These are phyloP conservation scores for Candida caryicola DNA, from an alignment of 805 yeast species.

Conservation along the genomic window DNA sequence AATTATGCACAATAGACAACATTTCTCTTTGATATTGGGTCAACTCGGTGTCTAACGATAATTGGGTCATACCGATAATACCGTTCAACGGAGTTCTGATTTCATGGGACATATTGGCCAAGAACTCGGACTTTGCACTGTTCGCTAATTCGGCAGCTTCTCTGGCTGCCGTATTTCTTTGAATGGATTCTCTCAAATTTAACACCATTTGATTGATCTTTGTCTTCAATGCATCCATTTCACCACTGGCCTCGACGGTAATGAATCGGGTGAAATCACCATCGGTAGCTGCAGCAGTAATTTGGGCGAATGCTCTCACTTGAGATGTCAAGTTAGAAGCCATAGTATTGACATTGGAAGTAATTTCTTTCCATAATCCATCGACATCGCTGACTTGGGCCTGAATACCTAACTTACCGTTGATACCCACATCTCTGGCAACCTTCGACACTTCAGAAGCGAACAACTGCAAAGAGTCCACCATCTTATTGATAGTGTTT, in stretches of 20 bases:
- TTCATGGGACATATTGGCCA: constrained; percentile 83
- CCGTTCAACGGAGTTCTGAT: constrained; percentile 92
- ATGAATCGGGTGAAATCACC: constrained; percentile 89
- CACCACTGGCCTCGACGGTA: constrained; percentile 90
- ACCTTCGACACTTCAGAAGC: constrained; percentile 88
- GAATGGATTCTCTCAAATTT: constrained; percentile 82
- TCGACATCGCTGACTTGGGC: constrained; percentile 90
- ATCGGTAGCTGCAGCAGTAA: constrained; percentile 91
- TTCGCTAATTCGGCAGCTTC: constrained; percentile 93
- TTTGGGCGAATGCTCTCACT: constrained; percentile 90
- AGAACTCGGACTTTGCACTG: constrained; percentile 83
- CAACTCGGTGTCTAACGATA: constrained; percentile 82
- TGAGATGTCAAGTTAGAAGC: constrained; percentile 91
- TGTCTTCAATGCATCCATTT: constrained; percentile 72
- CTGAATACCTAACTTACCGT: constrained; percentile 89
- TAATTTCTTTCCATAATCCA: constrained; percentile 89
- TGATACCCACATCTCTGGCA: constrained; percentile 90
- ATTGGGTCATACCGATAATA: constrained; percentile 88
- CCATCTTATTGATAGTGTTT: constrained; percentile 88
- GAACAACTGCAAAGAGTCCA: constrained; percentile 82
- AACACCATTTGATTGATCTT: constrained; percentile 62
- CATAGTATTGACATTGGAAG: constrained; percentile 90
- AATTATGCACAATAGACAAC: constrained; percentile 84
- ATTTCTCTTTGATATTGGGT: constrained; percentile 91
- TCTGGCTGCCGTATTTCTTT: constrained; percentile 88